Percentiles rank a stretch among this genome's conserved stretches.
Evolutionary conservation across 805 yeast species (phyloP).

Genomic region (Brettanomyces sp.): DNA sequence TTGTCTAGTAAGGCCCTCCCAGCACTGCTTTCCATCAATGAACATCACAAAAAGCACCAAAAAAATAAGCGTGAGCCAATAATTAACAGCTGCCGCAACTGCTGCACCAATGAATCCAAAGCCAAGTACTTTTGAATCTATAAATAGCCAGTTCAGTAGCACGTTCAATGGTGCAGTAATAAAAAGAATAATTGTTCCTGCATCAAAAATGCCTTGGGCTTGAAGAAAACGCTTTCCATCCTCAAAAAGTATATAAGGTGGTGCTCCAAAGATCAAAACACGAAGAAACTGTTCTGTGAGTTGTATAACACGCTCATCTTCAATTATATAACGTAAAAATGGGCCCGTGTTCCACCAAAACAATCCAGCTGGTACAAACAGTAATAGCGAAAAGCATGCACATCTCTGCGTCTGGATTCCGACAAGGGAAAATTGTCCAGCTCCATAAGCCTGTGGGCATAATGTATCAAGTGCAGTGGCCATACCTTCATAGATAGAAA

Average conservation of each 20-base stretch:
- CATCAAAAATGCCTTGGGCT: constrained; percentile 74
- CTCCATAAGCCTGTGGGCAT: constrained; percentile 74
- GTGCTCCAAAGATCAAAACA: constrained; percentile 55
- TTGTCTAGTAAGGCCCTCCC: constrained; percentile 47
- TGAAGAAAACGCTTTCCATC: constrained; percentile 66
- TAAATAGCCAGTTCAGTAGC: constrained; percentile 53
- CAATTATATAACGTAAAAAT: constrained; percentile 35
- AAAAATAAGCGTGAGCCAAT: constrained; percentile 58
- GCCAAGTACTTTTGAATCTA: constrained; percentile 48
- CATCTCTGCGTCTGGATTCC: constrained; percentile 65
- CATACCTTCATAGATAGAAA: constrained; percentile 69
- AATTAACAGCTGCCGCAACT: constrained; percentile 57
- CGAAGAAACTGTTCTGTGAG: constrained; percentile 52
- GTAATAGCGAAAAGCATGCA: constrained; percentile 48
- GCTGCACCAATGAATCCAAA: constrained; percentile 75
- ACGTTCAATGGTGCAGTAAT: constrained; percentile 69
- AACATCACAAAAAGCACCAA: constrained; percentile 45
- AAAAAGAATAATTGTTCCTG: constrained; percentile 59
- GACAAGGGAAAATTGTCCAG: constrained; percentile 50
- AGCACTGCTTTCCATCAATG: constrained; percentile 59
- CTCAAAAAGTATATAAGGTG: constrained; percentile 63
- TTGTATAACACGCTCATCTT: constrained; percentile 33
- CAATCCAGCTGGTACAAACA: constrained; percentile 48
- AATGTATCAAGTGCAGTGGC: constrained; percentile 69
- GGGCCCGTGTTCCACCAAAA: constrained; percentile 55